Conservation (phyloP, 768 basidiomycete genomes). For the Psilocybe azurescens region DNA sequence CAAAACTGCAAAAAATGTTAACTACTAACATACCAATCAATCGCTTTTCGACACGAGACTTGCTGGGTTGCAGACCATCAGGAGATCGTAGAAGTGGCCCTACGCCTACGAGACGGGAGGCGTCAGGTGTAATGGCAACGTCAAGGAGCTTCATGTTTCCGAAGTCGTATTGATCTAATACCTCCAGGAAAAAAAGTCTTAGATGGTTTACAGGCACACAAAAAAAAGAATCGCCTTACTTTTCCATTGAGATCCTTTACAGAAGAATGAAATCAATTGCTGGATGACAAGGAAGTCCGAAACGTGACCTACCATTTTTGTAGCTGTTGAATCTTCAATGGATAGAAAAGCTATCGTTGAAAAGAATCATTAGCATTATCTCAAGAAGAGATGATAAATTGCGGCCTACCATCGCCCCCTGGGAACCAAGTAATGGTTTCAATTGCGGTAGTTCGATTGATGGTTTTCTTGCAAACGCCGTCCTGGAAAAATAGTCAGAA, state of each 20-base stretch:
- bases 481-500: conserved; percentile 43
- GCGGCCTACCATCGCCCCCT: conserved; percentile 54
- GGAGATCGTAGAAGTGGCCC: conserved; percentile 70
- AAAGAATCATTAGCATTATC: not conserved
- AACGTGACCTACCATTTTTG: conserved; percentile 54
- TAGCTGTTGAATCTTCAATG: conserved; percentile 67
- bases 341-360: conserved; percentile 63
- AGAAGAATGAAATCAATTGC: conserved; percentile 8
- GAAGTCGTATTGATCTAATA: conserved; percentile 63
- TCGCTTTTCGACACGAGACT: conserved; percentile 74
- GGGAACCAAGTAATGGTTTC: conserved; percentile 77
- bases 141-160: conserved; percentile 70
- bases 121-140: conserved; percentile 72
- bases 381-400: not conserved
- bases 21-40: conserved; percentile 61
- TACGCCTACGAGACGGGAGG: conserved; percentile 66
- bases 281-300: not conserved
- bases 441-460: conserved; percentile 58
- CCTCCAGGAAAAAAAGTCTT: conserved; percentile 31
- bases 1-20: no score
- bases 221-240: conserved; percentile 31
- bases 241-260: conserved; percentile 63
- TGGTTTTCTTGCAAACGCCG: conserved; percentile 70
- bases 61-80: conserved; percentile 68
- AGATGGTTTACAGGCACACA: no score